phyloP scores from a whole-genome alignment of 2,329 filamentous ascomycete genomes.

The Diaporthe citriasiana region DNA sequence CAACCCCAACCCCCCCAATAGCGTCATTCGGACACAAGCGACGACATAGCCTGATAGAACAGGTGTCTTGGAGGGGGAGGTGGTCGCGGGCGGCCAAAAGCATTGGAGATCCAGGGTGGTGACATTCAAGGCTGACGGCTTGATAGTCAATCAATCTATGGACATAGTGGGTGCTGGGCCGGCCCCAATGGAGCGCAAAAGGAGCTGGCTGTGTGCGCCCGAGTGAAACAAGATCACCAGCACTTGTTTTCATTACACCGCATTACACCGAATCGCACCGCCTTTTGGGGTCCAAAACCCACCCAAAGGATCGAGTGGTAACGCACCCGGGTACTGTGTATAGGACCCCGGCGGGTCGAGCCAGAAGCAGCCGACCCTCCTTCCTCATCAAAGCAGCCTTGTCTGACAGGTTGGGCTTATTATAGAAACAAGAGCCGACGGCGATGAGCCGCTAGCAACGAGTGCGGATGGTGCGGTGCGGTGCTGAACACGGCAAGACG shows the following conservation, averaged over 20 bases:
- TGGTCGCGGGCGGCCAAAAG: background rate
- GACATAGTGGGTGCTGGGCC: background rate
- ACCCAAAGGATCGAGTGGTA: constrained; percentile 25
- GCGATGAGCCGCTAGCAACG: constrained; percentile 22
- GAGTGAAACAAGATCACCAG: constrained; percentile 35
- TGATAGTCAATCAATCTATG: background rate
- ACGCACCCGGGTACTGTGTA: background rate
- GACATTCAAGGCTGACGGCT: background rate
- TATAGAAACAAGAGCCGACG: constrained; percentile 28
- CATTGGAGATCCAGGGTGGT: background rate
- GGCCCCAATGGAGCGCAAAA: constrained; percentile 4
- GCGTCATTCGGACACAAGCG: constrained; percentile 26
- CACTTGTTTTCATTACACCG: constrained; percentile 24
- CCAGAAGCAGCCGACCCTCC: constrained; percentile 32
- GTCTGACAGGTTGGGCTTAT: constrained; percentile 27
- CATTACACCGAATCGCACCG: constrained; percentile 28
- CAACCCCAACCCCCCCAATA: no score
- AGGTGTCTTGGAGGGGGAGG: constrained; percentile 11
- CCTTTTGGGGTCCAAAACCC: constrained; percentile 38
- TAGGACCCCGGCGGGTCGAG: constrained; percentile 3
- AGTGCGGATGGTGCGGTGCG: constrained; percentile 3
- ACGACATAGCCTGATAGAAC: constrained; percentile 1
- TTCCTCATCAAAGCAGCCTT: constrained; percentile 33
- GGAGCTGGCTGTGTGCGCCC: constrained; percentile 31
- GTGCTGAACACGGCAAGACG: constrained; percentile 9